Evolutionary conservation across 352 stramenopile genomes (phyloP), one percentile per base, ranked within the genome.

Genomic region (Phytophthora capsici): DNA sequence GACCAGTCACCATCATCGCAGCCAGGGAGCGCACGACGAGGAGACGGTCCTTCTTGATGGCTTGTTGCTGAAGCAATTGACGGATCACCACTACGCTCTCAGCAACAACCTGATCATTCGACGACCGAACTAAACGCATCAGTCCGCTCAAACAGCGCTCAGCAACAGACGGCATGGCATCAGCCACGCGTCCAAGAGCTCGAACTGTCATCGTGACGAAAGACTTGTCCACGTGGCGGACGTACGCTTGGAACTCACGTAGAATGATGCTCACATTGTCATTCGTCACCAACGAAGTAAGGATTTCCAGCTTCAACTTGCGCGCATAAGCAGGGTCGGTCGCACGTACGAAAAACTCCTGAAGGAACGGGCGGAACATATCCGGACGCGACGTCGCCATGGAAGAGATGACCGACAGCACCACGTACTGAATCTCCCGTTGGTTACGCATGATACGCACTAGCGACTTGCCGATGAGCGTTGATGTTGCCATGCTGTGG

Each of bases 381-480:
- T 94, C 95, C 14, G 98, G 95, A 52, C 90, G 94, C 48, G 98
- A 92, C n/a, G 77, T 79, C 2, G 96, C 95, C 78, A 99, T 96
- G 6, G 88, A 96, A 26, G 92, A 90, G 69, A 99, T 99, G 9
- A 96, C 95, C 13, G 90, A 95, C 13, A 99, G 81, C 32, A 99
- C 96, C 8, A 99, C 91, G 75, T 98, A 99, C 86, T 99, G 96
- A 71, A 99, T 98, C 78, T 99, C 98, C 30, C 97, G 89, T 59
- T 96, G 83, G 75, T 96, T 98, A 46, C 96, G 90, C 84, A 99
- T 95, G 79, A 99, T 99, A 41, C 97, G 89, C 23, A 99, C 96
- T 16, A 99, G 82, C 32, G 97, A 98, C 75, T 98, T 98, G 56
- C 94, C 97, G 43, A 99, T 94, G 34, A 98, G 79, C 26, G 91